Percentiles rank a stretch among this genome's conserved stretches.
phyloP scores from a whole-genome alignment of 2,329 filamentous ascomycete genomes.

The Pseudogymnoascus destructans region DNA sequence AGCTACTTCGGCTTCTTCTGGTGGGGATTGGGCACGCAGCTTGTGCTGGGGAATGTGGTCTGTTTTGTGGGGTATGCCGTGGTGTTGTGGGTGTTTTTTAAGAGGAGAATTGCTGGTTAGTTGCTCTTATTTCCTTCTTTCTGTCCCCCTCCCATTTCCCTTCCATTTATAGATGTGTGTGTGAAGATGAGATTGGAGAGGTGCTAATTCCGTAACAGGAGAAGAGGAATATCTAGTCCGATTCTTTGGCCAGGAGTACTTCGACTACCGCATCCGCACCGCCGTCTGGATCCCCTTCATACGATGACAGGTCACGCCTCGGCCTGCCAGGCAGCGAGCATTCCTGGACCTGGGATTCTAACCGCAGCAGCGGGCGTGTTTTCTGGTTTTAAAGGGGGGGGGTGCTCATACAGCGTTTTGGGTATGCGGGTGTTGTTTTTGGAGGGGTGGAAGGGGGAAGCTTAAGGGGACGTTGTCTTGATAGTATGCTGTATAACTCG shows the following conservation, averaged over 20 bases:
- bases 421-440: not conserved
- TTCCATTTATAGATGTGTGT: not conserved
- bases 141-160: conserved; percentile 2
- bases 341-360: not conserved
- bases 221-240: conserved; percentile 67
- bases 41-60: conserved; percentile 72
- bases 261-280: conserved; percentile 57
- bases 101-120: conserved; percentile 51
- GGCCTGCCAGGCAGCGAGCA: not conserved
- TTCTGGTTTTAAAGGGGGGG: not conserved
- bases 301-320: not conserved
- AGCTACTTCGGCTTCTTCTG: conserved; percentile 98
- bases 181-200: conserved; percentile 4
- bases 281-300: conserved; percentile 74
- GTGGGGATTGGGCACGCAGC: conserved; percentile 91
- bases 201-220: conserved; percentile 29
- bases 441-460: not conserved
- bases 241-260: conserved; percentile 80
- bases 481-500: not conserved
- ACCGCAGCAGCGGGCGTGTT: not conserved
- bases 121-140: conserved; percentile 16
- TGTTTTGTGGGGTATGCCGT: conserved; percentile 62
- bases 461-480: not conserved
- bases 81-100: conserved; percentile 81
- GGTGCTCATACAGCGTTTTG: not conserved